Conservation (phyloP, 116 monocot genomes). For the Cymodocea nodosa region DNA sequence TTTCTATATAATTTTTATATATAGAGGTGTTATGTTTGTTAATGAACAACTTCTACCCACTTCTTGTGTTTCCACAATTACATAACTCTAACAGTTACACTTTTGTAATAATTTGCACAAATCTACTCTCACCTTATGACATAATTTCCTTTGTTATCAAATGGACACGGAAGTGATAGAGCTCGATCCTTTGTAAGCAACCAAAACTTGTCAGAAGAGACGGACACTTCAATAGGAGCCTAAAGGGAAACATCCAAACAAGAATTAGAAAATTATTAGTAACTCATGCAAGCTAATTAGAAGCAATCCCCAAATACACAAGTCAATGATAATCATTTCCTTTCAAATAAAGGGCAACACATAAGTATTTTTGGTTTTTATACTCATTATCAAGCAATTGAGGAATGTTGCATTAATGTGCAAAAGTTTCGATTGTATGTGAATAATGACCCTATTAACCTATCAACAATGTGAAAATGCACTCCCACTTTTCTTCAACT, state of each 20-base stretch:
- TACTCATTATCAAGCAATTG: too few relatives aligned
- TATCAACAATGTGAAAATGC: conserved; percentile 2
- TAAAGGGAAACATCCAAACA: conserved; percentile 4
- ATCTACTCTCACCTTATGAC: conserved; percentile 53
- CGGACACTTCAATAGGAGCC: conserved; percentile 77
- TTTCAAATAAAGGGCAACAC: neutral
- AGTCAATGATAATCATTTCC: neutral
- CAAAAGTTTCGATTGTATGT: neutral
- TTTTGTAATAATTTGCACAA: too few relatives aligned
- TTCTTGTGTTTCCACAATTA: too few relatives aligned
- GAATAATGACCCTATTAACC: neutral
- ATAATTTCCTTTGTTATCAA: conserved; percentile 82
- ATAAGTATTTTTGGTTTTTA: too few relatives aligned
- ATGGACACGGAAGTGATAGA: conserved; percentile 76
- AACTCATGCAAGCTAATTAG: neutral
- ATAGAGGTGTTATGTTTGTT: too few relatives aligned
- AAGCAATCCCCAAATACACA: neutral
- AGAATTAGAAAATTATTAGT: neutral
- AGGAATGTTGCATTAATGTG: neutral
- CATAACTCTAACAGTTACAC: too few relatives aligned
- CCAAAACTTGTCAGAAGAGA: conserved; percentile 89
- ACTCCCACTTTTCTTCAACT: too few relatives aligned
- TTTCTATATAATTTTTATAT: too few relatives aligned
- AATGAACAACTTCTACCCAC: too few relatives aligned
- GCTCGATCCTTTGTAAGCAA: conserved; percentile 50